A percentile compares a stretch with the other conserved stretches of the same genome.
Evolutionary conservation across 2,329 filamentous ascomycete species (phyloP).

Genomic region (Pseudonectria foliicola): DNA sequence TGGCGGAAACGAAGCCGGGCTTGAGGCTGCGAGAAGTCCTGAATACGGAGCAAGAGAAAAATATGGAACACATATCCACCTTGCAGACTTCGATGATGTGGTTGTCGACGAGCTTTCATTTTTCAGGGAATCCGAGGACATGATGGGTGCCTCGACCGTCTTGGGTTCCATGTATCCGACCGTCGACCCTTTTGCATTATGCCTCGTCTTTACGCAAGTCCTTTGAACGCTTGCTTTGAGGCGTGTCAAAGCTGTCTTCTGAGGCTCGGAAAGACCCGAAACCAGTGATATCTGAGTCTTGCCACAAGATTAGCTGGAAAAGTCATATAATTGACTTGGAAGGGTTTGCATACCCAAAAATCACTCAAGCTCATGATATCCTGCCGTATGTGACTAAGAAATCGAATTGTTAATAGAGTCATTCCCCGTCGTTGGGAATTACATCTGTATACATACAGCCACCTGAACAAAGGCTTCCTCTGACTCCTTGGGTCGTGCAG

Average conservation of each 20-base stretch:
- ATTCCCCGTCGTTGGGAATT: too few relatives aligned
- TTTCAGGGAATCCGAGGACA: conserved; percentile 20
- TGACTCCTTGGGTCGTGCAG: conserved; percentile 26
- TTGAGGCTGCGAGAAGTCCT: conserved; percentile 26
- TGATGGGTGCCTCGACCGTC: conserved; percentile 30
- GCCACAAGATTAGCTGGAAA: not conserved
- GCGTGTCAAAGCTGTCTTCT: conserved; percentile 28
- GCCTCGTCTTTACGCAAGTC: conserved; percentile 28
- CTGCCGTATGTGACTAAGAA: conserved; percentile 30
- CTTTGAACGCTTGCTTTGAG: conserved; percentile 33
- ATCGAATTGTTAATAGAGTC: conserved; percentile 8
- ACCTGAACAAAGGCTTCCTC: conserved; percentile 32
- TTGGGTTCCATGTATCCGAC: conserved; percentile 36
- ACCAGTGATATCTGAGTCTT: conserved; percentile 30
- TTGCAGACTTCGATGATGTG: conserved; percentile 13
- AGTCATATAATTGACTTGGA: not conserved
- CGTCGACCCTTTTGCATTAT: conserved; percentile 30
- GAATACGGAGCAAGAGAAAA: conserved; percentile 39
- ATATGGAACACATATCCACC: conserved; percentile 41
- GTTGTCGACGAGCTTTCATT: conserved; percentile 10
- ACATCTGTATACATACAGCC: conserved; percentile 26
- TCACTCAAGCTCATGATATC: conserved; percentile 35
- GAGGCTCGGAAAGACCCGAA: conserved; percentile 25
- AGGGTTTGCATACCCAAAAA: conserved; percentile 26
- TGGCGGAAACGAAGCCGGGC: conserved; percentile 31